Conservation (phyloP, 139 green algal species). For the Ostreobium quekettii region DNA sequence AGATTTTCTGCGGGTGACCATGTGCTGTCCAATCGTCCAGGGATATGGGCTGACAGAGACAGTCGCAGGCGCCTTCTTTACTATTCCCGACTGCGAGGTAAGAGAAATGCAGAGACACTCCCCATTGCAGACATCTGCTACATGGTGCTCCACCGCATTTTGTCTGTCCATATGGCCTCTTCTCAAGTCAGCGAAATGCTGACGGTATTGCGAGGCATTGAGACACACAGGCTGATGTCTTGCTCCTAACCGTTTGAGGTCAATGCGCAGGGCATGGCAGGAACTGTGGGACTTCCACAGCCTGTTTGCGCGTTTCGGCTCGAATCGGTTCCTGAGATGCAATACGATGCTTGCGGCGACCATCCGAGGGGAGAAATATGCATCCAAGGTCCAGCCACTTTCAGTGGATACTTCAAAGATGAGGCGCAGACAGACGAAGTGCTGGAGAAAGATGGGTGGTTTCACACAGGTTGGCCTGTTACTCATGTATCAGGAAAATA, state of each 20-base stretch:
- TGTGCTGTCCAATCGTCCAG: conserved; percentile 69
- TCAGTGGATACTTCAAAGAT: conserved; percentile 92
- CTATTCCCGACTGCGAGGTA: conserved; percentile 39
- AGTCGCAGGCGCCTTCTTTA: conserved; percentile 66
- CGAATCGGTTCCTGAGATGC: conserved; percentile 58
- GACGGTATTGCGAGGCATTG: too few species aligned
- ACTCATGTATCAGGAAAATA: too few species aligned
- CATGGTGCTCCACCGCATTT: too few species aligned
- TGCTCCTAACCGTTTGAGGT: too few species aligned
- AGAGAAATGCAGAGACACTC: too few species aligned
- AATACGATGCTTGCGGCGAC: conserved; percentile 64
- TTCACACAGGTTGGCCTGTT: conserved; percentile 38
- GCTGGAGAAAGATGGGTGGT: conserved; percentile 51
- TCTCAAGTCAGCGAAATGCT: too few species aligned
- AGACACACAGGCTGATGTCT: too few species aligned
- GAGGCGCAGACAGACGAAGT: conserved; percentile 51
- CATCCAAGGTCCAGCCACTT: conserved; percentile 66
- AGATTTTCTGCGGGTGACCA: conserved; percentile 71
- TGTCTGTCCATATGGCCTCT: too few species aligned
- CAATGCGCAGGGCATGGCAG: too few species aligned
- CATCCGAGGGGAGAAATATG: conserved; percentile 56
- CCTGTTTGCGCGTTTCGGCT: conserved; percentile 61
- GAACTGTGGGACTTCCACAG: conserved; percentile 23
- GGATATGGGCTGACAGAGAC: conserved; percentile 90
- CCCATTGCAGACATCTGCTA: too few species aligned